These are phyloP conservation scores for Neonectria hederae DNA, from an alignment of 2,329 filamentous ascomycete genomes.

Conservation along the genomic window DNA sequence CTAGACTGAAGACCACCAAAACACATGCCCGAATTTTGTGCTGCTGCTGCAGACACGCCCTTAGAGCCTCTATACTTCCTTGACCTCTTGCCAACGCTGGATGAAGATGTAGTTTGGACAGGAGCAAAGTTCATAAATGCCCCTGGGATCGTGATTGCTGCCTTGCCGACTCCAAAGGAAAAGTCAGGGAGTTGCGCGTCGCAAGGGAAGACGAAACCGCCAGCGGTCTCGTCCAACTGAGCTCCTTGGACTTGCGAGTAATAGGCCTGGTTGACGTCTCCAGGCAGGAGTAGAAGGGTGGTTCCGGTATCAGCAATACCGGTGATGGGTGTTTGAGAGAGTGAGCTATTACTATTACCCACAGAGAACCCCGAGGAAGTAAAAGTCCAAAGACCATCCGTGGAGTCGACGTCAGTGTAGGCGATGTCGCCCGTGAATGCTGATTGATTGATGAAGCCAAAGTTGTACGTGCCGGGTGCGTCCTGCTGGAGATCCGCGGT, in stretches of 20 bases:
- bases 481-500: conserved; percentile 72
- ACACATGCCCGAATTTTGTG: conserved; percentile 51
- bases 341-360: conserved; percentile 44
- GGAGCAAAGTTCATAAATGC: conserved; percentile 64
- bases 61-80: background rate
- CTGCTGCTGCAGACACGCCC: background rate
- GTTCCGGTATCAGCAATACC: conserved; percentile 69
- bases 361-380: conserved; percentile 37
- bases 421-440: conserved; percentile 71
- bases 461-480: conserved; percentile 72
- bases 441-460: conserved; percentile 72
- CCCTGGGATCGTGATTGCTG: conserved; percentile 66
- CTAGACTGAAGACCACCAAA: conserved; percentile 75
- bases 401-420: conserved; percentile 68
- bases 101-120: background rate
- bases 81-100: conserved; percentile 1
- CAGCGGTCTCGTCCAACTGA: conserved; percentile 48
- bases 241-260: conserved; percentile 59
- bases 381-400: conserved; percentile 73
- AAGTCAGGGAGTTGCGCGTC: conserved; percentile 57
- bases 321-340: conserved; percentile 43
- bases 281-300: conserved; percentile 69
- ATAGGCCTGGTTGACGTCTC: conserved; percentile 59
- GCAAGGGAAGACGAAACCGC: conserved; percentile 60
- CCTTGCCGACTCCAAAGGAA: conserved; percentile 65